These are phyloP conservation scores for Pleurotus cornucopiae DNA, from an alignment of 768 basidiomycete genomes.

Conservation along the genomic window DNA sequence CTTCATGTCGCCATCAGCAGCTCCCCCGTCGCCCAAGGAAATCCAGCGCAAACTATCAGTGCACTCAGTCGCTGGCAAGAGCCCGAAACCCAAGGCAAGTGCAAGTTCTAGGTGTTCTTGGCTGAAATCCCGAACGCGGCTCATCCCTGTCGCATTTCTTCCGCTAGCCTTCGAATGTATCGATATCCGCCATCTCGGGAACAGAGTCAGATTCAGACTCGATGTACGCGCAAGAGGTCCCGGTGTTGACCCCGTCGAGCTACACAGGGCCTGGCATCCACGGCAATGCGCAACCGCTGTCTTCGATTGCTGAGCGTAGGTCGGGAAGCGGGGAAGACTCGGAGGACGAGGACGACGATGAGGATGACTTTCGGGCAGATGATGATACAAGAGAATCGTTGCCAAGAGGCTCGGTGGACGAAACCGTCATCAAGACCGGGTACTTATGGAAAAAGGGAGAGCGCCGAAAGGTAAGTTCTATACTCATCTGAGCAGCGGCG, in stretches of 20 bases:
- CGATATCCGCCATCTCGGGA: conserved; percentile 46
- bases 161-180: conserved; percentile 17
- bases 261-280: conserved; percentile 20
- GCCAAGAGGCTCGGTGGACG: conserved; percentile 49
- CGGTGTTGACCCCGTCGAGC: conserved; percentile 28
- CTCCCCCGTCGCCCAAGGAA: conserved; percentile 84
- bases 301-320: conserved; percentile 74
- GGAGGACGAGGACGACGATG: conserved; percentile 67
- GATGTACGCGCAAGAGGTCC: conserved; percentile 49
- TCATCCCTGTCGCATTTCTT: conserved; percentile 6
- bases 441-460: conserved; percentile 99
- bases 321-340: conserved; percentile 73
- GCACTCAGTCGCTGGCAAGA: conserved; percentile 50
- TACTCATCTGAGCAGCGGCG: too few species aligned
- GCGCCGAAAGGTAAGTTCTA: conserved; percentile 76
- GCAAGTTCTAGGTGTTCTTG: not conserved
- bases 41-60: conserved; percentile 82
- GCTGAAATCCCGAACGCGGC: not conserved
- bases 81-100: conserved; percentile 37
- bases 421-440: conserved; percentile 81
- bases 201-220: conserved; percentile 90
- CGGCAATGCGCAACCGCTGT: conserved; percentile 37
- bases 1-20: conserved; percentile 36
- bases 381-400: conserved; percentile 34
- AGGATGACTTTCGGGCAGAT: conserved; percentile 60